Base-by-base conservation (phyloP, 163 green algal species). In the Scenedesmus sp. region DNA sequence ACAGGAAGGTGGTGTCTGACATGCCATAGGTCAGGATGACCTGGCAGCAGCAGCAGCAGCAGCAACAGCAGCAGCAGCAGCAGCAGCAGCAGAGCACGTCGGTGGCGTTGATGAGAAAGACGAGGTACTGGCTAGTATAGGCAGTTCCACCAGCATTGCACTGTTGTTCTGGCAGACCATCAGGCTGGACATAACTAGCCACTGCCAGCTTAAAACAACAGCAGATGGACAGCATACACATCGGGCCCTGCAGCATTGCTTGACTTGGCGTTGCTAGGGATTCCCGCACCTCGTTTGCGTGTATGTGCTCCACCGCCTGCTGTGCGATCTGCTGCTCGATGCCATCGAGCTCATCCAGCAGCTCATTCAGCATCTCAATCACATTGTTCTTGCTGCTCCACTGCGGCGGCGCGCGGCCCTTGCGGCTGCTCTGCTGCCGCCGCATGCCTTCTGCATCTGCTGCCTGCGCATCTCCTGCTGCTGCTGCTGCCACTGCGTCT, bases 321-420 rank as follows among this genome's bases (percentile, higher is more conserved):
- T 95, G 67, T 8, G 97, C 97, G 67, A 99, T 98, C 88, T 97
- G 95, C 79, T 76, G 62, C 86, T 91, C 92, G 18, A 99, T 99
- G 91, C 98, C 96, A 56, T 98, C 98, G 13, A 99, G 94, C 92
- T 99, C 98, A 16, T 98, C 97, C 2, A 99, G 96, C 20, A 99
- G 94, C 87, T 99, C 98, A 91, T 99, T 99, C 89, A 99, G 95
- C 56, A 95, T 93, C 81, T 99, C 98, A 0, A 99, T 99, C 13
- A 99, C 95, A 3, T 93, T 86, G 26, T 96, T 88, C 93, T 98
- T 98, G 67, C 97, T 84, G 87, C 93, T 93, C 97, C 97, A 98
- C 90, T 94, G 93, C 66, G 89, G 88, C 52, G 77, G 70, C 9
- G 83, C 34, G 3, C 67, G 77, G 70, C 34, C 57, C 13, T 77